phyloP scores from a whole-genome alignment of 2,329 filamentous ascomycete genomes.

The Acrodontium crateriforme region DNA sequence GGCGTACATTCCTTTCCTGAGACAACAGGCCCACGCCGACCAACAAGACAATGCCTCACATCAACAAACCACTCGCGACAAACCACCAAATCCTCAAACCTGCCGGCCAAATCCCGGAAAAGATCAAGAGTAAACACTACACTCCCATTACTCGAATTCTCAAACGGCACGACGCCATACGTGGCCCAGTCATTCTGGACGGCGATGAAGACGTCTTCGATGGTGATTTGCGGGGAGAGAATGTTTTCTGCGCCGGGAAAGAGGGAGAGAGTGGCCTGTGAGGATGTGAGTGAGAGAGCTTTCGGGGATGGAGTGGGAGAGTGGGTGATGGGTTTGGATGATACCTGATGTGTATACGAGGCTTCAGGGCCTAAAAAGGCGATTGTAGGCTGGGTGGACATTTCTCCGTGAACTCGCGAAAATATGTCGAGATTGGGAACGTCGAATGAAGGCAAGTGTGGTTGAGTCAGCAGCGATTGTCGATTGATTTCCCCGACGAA shows the following conservation, averaged over 20 bases:
- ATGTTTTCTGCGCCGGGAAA: conserved; percentile 10
- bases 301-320: conserved; percentile 1
- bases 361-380: conserved; percentile 51
- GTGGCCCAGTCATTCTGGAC: conserved; percentile 53
- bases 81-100: conserved; percentile 57
- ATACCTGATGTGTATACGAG: conserved; percentile 58
- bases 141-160: conserved; percentile 89
- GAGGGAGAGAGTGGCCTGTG: conserved; percentile 10
- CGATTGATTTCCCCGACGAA: too few relatives aligned
- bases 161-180: conserved; percentile 80
- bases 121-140: conserved; percentile 84
- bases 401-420: too few relatives aligned
- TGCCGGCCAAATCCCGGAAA: conserved; percentile 57
- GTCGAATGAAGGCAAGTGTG: too few relatives aligned
- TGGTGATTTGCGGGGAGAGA: conserved; percentile 31
- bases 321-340: conserved; percentile 2
- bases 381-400: conserved; percentile 23
- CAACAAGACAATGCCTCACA: conserved; percentile 79
- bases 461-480: too few relatives aligned
- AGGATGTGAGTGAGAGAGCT: neutral
- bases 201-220: conserved; percentile 60
- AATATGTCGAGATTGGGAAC: too few relatives aligned
- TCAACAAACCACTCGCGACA: conserved; percentile 74
- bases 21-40: conserved; percentile 20
- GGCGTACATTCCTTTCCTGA: conserved; percentile 1